Base-by-base conservation (phyloP, 164 flowering plant genomes). In the Aristolochia fimbriata region DNA sequence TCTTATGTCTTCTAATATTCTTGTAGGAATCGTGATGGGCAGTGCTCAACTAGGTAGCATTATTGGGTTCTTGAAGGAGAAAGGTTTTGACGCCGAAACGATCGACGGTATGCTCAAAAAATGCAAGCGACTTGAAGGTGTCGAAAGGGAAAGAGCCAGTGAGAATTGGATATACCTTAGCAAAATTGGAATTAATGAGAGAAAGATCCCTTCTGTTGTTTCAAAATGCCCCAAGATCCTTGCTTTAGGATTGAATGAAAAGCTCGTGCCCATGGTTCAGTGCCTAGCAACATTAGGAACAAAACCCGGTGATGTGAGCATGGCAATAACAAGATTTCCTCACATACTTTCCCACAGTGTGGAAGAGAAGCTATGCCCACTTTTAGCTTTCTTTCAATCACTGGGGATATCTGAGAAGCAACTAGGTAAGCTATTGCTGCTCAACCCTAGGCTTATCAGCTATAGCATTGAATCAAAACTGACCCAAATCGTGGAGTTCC, bases 331-430 rank as follows among this genome's bases (percentile, higher is more conserved):
- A 52, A 88, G 72, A 58, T 91, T 94, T 68, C 96, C 99, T 30
- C 85, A 79, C 73, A 76, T 91, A 23, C 83, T 94, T 41, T 75
- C 81, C 8, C 96, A 94, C 68, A 86, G 95, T 46, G 82, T 91
- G 60, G 96, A 91, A 69, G 93, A 91, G 76, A 88, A 94, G 74
- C 88, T 94, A 21, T 91, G 95, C 65, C 99, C 96, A 2, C 84
- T 94, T 41, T 68, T 94, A 51, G 99, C 89, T 14, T 91, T 88
- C 78, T 86, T 91, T 55, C 86, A 94, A 69, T 71, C 84, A 22
- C 70, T 86, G 45, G 99, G 97, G 30, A 76, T 91, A 24, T 77
- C 86, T 15, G 88, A 83, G 47, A 81, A 82, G 62, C 91, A 88
- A 63, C 58, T 85, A 24, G 99, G 97, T 6, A 94, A 81, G 73